Conservation (phyloP, 208 protist genomes). For the Acanthamoeba rhysodes region DNA sequence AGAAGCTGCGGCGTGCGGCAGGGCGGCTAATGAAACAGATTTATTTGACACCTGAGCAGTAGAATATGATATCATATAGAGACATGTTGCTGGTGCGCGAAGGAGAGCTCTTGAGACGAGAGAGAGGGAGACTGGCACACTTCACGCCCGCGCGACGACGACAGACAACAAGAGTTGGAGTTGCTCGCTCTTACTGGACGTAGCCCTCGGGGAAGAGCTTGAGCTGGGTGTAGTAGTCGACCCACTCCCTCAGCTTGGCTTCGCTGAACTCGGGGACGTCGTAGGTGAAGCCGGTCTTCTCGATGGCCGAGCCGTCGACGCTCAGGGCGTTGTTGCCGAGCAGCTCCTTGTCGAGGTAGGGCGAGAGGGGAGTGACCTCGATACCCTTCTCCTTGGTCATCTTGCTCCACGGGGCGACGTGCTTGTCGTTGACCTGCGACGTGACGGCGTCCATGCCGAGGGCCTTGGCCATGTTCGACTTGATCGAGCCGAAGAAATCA, state of each 20-base stretch:
- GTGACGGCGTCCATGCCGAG: slow-evolving; percentile 85
- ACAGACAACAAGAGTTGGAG: neutral
- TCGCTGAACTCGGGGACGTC: slow-evolving; percentile 83
- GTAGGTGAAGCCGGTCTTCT: slow-evolving; percentile 91
- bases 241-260: slow-evolving; percentile 63
- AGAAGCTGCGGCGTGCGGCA: too few species aligned
- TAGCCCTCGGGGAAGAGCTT: slow-evolving; percentile 67
- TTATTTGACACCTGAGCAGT: neutral
- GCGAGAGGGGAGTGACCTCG: slow-evolving; percentile 91
- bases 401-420: slow-evolving; percentile 93
- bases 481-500: slow-evolving; percentile 89
- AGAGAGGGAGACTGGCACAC: neutral
- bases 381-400: slow-evolving; percentile 90
- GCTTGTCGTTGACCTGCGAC: slow-evolving; percentile 94
- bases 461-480: slow-evolving; percentile 87
- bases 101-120: neutral
- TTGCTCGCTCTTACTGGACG: neutral
- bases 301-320: slow-evolving; percentile 92
- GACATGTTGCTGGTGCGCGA: neutral
- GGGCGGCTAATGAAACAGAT: neutral
- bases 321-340: slow-evolving; percentile 91
- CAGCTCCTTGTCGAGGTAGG: slow-evolving; percentile 94
- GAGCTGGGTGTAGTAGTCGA: slow-evolving; percentile 30
- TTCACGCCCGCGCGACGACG: neutral
- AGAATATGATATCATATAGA: slow-evolving; percentile 19